phyloP scores from a whole-genome alignment of 1,284 basidiomycete species.

The Rhodotorula sp. region DNA sequence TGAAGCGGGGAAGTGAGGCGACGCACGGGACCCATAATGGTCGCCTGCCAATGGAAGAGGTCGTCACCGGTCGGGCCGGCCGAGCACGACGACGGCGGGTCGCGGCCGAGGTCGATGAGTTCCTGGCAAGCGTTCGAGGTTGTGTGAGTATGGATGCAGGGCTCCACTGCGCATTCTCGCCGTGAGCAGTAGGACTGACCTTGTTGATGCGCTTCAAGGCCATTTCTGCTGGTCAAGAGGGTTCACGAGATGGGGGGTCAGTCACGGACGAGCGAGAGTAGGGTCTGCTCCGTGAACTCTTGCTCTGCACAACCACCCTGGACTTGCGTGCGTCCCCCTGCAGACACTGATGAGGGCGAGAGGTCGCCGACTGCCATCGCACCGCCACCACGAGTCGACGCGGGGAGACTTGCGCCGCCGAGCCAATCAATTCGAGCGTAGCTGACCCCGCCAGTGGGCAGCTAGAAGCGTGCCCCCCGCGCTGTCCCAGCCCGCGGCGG shows the following conservation, averaged over 20 bases:
- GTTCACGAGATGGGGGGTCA: background rate
- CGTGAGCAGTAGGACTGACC: slow-evolving; percentile 54
- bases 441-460: too few relatives aligned
- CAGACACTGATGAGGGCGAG: too few relatives aligned
- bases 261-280: background rate
- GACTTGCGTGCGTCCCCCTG: too few relatives aligned
- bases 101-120: slow-evolving; percentile 93
- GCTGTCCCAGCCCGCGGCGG: too few relatives aligned
- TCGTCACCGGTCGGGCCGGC: slow-evolving; percentile 93
- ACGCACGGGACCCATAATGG: slow-evolving; percentile 44
- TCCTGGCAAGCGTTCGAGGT: slow-evolving; percentile 60
- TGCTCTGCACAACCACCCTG: background rate
- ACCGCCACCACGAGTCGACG: too few relatives aligned
- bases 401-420: too few relatives aligned
- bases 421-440: too few relatives aligned
- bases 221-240: slow-evolving; percentile 56
- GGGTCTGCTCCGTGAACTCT: background rate
- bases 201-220: slow-evolving; percentile 99
- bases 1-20: slow-evolving; percentile 49
- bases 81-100: slow-evolving; percentile 95
- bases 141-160: background rate
- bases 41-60: slow-evolving; percentile 77
- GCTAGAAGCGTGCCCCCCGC: too few relatives aligned
- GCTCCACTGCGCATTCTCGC: background rate
- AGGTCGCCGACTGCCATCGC: too few relatives aligned